Evolutionary conservation across 2,329 filamentous ascomycete genomes (phyloP), one percentile per base, ranked within the genome.

Genomic region (Sporothrix euskadiensis): DNA sequence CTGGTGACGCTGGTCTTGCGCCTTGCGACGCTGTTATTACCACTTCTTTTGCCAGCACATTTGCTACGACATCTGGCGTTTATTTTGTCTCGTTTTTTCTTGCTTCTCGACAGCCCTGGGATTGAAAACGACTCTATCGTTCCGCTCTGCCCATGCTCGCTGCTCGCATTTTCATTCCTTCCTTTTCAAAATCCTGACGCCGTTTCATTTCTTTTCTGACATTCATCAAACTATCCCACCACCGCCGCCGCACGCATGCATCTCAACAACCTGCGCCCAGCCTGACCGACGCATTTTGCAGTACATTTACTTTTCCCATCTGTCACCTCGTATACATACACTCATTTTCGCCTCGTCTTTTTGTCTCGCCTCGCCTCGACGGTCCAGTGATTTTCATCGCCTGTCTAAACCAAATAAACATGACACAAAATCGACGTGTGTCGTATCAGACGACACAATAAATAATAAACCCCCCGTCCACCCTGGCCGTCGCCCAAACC

Each of bases 281-380:
- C 56, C 32, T 22, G 35, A 19, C 35, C 59, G 35, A 35, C 35
- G 35, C 35, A 35, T 35, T 35, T 35, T 35, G 35, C 35, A 35
- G 35, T 5, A 8, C 26, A 26, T 26, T 26, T 19, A 16, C 32
- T 39, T 63, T 44, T 26, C 44, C 59, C 14, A 44, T 65, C 35
- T 44, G 12, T 65, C 59, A 65, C 59, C 9, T 44, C 59, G 10
- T 35, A 26, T 35, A 26, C 26, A 26, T 26, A 65, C 59, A 6
- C 61, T 66, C 22, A n/a, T 47, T 66, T 66, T 47, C 39, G 57
- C 32, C 57, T 32, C n/a, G 61, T 16, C 61, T 41, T 52, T 52
- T 22, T 66, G 39, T 66, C 39, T 66, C 61, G 61, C 39, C 61
- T 66, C 61, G 61, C 14, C 22, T 65, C 59, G 59, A 22, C 22